Evolutionary conservation across 2,329 filamentous ascomycete species (phyloP).

Genomic region (Botrytis sinoallii): DNA sequence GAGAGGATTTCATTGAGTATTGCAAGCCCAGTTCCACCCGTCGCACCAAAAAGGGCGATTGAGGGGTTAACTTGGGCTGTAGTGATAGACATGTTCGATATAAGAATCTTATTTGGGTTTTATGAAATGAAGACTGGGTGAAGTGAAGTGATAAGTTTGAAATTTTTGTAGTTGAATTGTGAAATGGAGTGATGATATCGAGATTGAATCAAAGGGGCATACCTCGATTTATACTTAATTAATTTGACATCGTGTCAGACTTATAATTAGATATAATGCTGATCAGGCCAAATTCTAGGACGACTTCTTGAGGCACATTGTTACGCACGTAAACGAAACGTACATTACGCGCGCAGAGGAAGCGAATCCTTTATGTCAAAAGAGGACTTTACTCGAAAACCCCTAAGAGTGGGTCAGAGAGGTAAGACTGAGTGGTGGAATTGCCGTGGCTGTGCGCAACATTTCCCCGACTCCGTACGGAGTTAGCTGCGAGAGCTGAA

Average conservation of each 20-base stretch:
- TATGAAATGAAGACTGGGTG: neutral
- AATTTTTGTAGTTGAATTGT: neutral
- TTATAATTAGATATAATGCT: neutral
- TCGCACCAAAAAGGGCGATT: conserved; percentile 13
- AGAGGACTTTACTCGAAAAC: neutral
- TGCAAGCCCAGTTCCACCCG: conserved; percentile 6
- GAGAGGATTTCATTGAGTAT: conserved; percentile 9
- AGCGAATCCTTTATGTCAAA: neutral
- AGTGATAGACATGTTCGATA: neutral
- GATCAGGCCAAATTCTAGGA: neutral
- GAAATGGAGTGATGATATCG: neutral
- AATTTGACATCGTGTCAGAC: neutral
- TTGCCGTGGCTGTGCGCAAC: neutral
- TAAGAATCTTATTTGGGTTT: neutral
- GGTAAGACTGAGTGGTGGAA: neutral
- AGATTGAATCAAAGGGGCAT: neutral
- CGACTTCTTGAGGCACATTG: neutral
- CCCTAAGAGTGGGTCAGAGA: neutral
- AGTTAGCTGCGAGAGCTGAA: neutral
- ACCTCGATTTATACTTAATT: neutral
- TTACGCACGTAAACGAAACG: neutral
- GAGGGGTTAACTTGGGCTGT: neutral
- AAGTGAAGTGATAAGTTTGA: neutral
- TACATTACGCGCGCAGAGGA: neutral
- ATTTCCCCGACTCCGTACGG: neutral